These are phyloP conservation scores for Sphaerulina musiva DNA, from an alignment of 2,329 filamentous ascomycete species.

Conservation along the genomic window DNA sequence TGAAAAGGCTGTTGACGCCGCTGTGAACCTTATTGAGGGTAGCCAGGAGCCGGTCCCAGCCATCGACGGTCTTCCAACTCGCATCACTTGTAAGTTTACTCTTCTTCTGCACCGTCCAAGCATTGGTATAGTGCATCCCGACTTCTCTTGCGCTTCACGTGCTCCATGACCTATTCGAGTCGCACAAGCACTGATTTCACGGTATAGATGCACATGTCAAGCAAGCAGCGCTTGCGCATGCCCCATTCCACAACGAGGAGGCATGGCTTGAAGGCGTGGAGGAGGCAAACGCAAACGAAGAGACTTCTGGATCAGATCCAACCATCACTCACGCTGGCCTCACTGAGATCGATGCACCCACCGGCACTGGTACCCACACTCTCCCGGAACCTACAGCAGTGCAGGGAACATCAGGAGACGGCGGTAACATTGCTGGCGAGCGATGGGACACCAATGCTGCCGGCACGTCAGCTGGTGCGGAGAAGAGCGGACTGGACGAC, in stretches of 20 bases:
- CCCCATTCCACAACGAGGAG: conserved; percentile 51
- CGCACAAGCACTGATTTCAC: background rate
- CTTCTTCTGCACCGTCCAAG: background rate
- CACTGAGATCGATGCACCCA: conserved; percentile 56
- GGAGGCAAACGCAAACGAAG: conserved; percentile 36
- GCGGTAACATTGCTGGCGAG: conserved; percentile 52
- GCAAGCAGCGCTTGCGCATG: conserved; percentile 40
- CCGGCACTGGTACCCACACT: conserved; percentile 29
- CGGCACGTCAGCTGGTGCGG: conserved; percentile 39
- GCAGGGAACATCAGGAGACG: conserved; percentile 37
- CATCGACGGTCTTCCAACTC: conserved; percentile 57
- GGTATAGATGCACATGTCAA: conserved; percentile 35
- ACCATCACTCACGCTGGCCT: conserved; percentile 61
- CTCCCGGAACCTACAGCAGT: conserved; percentile 28
- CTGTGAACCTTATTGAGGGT: conserved; percentile 70
- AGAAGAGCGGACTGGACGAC: conserved; percentile 51
- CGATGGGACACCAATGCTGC: conserved; percentile 57
- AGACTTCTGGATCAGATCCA: conserved; percentile 51
- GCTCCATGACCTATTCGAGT: conserved; percentile 8
- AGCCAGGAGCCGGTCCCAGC: conserved; percentile 59
- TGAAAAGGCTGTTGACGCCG: conserved; percentile 64
- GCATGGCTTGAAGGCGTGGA: conserved; percentile 45
- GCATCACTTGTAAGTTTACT: conserved; percentile 61
- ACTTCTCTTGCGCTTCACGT: conserved; percentile 12
- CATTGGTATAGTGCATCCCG: background rate